Evolutionary conservation across 768 basidiomycete genomes (phyloP), one percentile per base, ranked within the genome.

Genomic region (Rhodotorula diobovata): DNA sequence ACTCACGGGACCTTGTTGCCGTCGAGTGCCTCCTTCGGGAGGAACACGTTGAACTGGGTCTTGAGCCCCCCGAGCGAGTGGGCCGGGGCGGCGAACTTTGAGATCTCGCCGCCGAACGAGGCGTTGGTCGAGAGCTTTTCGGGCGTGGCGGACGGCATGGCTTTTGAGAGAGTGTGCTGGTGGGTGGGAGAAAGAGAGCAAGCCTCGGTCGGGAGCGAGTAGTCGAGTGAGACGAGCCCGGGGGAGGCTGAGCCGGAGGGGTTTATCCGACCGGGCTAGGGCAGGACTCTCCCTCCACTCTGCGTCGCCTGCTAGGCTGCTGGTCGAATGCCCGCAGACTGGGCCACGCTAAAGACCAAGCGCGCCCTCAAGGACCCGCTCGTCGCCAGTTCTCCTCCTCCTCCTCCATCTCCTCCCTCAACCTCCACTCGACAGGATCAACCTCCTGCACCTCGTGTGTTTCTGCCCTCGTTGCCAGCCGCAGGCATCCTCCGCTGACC

Each of bases 21-120:
- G 25, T 80, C 61, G 35, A 80, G 73, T 1, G 87, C 85, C 61
- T 85, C 84, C 20, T 83, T 82, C 4, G 96, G 95, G 12, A 97
- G 77, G 81, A 90, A 99, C 74, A 98, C 81, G 80, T 97, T 97
- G 84, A 98, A 91, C 57, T 87, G 83, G 12, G 94, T 85, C 20
- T 72, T 68, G 34, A 84, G 80, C 16, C 80, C 80, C 51, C 80
- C 81, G 51, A 83, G 78, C 1, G 72, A 68, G 84, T 79, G 23
- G 87, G 83, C 59, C 86, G 88, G 46, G 89, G 86, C 7, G 81
- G 87, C 90, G 84, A 91, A 97, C 80, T 97, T 97, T 70, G 82
- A 85, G 67, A 98, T 79, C 65, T 86, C 85, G 34, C 95, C 96
- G 67, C 85, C 88, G 72, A 89, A 95, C 20, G 87, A 84, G 80